Evolutionary conservation across 2,329 filamentous ascomycete species (phyloP).

Genomic region (Metarhizium sp.): DNA sequence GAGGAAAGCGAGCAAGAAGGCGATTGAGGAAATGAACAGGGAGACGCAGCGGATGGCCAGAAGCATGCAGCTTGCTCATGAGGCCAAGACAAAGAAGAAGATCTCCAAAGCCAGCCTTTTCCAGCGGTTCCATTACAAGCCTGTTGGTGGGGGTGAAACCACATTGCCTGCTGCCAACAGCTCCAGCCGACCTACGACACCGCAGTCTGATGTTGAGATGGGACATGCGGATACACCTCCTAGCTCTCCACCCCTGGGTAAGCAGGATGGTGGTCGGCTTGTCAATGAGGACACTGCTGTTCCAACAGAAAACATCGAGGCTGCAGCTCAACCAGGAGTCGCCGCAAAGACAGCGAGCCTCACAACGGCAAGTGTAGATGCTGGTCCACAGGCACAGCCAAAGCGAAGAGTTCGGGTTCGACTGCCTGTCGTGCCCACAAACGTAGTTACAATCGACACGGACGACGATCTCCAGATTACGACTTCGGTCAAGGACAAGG

Average conservation of each 20-base stretch:
- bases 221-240: constrained; percentile 54
- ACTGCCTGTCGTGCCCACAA: constrained; percentile 30
- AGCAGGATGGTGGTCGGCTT: constrained; percentile 9
- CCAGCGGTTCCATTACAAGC: constrained; percentile 69
- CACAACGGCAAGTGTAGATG: constrained; percentile 22
- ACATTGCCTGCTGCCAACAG: constrained; percentile 31
- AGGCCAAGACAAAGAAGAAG: constrained; percentile 86
- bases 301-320: constrained; percentile 14
- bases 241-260: constrained; percentile 50
- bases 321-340: background rate
- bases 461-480: constrained; percentile 59
- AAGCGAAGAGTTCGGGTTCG: constrained; percentile 43
- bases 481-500: constrained; percentile 36
- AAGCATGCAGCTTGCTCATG: constrained; percentile 84
- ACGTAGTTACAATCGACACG: constrained; percentile 32
- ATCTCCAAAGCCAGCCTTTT: constrained; percentile 77
- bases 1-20: constrained; percentile 89
- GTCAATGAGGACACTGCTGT: constrained; percentile 11
- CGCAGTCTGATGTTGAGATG: constrained; percentile 43
- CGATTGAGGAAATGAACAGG: constrained; percentile 85
- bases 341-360: background rate
- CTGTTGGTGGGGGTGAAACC: constrained; percentile 22
- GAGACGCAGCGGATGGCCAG: constrained; percentile 88
- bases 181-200: constrained; percentile 46
- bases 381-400: constrained; percentile 53